Conservation (phyloP, 768 basidiomycete genomes). For the Kwoniella europaea region DNA sequence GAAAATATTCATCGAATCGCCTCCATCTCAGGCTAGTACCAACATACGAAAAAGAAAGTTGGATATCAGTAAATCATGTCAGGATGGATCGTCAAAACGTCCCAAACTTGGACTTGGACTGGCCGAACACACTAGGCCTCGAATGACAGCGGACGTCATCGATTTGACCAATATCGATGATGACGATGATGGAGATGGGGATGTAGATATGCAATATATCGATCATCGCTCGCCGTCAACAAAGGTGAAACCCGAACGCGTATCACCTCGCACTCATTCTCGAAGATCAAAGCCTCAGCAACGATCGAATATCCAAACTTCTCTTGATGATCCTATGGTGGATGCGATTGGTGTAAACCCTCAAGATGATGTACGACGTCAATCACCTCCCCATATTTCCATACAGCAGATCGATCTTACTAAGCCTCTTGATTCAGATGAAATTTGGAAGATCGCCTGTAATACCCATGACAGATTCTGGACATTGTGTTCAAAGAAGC, state of each 20-base stretch:
- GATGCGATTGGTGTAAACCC: too few relatives aligned
- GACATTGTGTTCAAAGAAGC: not conserved
- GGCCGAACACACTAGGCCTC: not conserved
- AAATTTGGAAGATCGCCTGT: constrained; percentile 3
- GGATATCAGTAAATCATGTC: not conserved
- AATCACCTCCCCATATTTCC: too few relatives aligned
- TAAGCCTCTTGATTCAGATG: not conserved
- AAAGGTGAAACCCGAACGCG: not conserved
- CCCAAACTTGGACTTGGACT: not conserved
- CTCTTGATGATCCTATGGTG: too few relatives aligned
- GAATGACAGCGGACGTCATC: constrained; percentile 9
- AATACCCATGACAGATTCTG: not conserved
- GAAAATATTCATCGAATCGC: too few relatives aligned
- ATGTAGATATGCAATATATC: not conserved
- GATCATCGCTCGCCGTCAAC: not conserved
- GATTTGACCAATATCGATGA: constrained; percentile 15
- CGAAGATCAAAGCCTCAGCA: too few relatives aligned
- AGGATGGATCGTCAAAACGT: not conserved
- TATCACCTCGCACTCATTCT: not conserved
- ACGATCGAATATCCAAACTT: too few relatives aligned
- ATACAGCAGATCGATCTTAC: not conserved
- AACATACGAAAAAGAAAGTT: not conserved
- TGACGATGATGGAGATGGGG: constrained; percentile 5
- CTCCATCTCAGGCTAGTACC: not conserved
- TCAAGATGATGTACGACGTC: too few relatives aligned